Percentiles rank a stretch among this genome's conserved stretches.
phyloP scores from a whole-genome alignment of 2,329 filamentous ascomycete species.

The Helminthosporium solani region DNA sequence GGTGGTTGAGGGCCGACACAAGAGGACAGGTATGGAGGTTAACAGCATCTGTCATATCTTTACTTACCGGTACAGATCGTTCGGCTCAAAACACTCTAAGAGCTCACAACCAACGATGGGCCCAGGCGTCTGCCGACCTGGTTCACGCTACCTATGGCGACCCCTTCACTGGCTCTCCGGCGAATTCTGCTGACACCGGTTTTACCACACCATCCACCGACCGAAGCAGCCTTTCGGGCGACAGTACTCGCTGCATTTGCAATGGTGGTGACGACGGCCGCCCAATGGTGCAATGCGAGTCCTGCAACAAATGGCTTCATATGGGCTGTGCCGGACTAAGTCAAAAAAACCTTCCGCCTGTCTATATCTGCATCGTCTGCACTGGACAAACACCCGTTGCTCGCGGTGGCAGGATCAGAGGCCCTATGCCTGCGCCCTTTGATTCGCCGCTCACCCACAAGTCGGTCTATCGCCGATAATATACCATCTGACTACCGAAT shows the following conservation, averaged over 20 bases:
- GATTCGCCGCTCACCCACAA: conserved; percentile 38
- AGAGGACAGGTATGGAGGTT: conserved; percentile 33
- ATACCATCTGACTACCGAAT: no score
- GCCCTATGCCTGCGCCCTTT: conserved; percentile 24
- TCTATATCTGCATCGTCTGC: conserved; percentile 45
- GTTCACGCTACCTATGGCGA: conserved; percentile 30
- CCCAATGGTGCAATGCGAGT: conserved; percentile 63
- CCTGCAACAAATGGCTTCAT: conserved; percentile 64
- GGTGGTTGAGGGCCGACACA: conserved; percentile 41
- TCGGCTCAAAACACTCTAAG: conserved; percentile 41
- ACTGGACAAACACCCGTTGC: conserved; percentile 39
- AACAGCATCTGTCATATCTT: neutral
- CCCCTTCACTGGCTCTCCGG: conserved; percentile 45
- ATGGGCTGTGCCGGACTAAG: conserved; percentile 59
- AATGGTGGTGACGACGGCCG: conserved; percentile 55
- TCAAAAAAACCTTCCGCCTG: conserved; percentile 46
- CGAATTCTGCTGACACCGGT: conserved; percentile 51
- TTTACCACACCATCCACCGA: conserved; percentile 56
- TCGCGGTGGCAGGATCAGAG: conserved; percentile 35
- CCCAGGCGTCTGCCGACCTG: conserved; percentile 45
- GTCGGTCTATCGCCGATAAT: conserved; percentile 29
- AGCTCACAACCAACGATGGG: conserved; percentile 50
- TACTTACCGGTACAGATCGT: conserved; percentile 28
- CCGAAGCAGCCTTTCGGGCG: conserved; percentile 53
- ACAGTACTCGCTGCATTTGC: conserved; percentile 59